Conservation (phyloP, 305 asterid genomes). For the Solanum hybrid region DNA sequence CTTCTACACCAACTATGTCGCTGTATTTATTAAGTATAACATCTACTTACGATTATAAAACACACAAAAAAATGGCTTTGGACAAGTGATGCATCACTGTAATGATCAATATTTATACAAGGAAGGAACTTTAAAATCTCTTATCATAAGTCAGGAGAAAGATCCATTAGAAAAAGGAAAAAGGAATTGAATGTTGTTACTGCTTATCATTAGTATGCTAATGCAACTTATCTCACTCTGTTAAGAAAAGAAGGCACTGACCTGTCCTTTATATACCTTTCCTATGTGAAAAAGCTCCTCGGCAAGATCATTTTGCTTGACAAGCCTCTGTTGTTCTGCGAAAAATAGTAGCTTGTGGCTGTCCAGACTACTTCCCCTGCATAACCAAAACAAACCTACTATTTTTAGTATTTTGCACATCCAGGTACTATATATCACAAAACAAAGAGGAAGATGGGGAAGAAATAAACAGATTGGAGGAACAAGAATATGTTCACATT, state of each 20-base stretch:
- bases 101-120: neutral
- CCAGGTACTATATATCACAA: no score
- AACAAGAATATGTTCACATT: no score
- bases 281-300: conserved; percentile 42
- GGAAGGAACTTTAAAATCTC: neutral
- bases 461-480: no score
- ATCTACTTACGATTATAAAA: neutral
- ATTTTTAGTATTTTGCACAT: neutral
- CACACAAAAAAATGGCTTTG: neutral
- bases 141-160: neutral
- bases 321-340: conserved; percentile 47
- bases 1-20: neutral
- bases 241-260: conserved; percentile 10
- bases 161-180: neutral
- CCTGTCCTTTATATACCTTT: conserved; percentile 30
- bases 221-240: neutral
- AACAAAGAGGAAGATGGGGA: no score
- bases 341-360: conserved; percentile 71
- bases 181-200: neutral
- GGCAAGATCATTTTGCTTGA: conserved; percentile 62
- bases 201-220: neutral
- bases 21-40: neutral
- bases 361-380: conserved; percentile 74
- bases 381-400: conserved; percentile 12
- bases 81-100: neutral